A percentile compares a stretch with the other conserved stretches of the same genome.
phyloP scores from a whole-genome alignment of 2,329 filamentous ascomycete species.

The Apiospora sp. region DNA sequence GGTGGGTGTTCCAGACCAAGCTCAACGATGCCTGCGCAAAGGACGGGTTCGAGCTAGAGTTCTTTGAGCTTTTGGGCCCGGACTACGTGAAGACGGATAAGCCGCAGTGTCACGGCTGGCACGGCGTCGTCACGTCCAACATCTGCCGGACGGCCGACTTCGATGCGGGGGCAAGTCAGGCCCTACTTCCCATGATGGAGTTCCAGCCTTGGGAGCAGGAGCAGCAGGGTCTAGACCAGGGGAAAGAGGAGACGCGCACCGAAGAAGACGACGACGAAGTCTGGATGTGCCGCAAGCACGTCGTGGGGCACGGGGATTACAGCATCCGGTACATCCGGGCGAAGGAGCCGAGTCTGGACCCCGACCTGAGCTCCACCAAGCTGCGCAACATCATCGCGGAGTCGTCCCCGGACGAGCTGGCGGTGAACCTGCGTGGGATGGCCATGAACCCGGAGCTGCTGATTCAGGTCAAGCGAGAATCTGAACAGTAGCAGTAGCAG shows the following conservation, averaged over 20 bases:
- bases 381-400: constrained; percentile 27
- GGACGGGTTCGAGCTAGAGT: constrained; percentile 2
- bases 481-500: background rate
- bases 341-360: constrained; percentile 24
- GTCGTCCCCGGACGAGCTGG: constrained; percentile 15
- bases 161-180: background rate
- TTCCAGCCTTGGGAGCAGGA: background rate
- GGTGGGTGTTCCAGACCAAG: constrained; percentile 15
- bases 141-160: constrained; percentile 26
- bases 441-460: constrained; percentile 31
- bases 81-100: constrained; percentile 4
- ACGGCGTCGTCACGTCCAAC: constrained; percentile 25
- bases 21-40: background rate
- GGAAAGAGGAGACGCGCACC: background rate
- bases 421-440: constrained; percentile 25
- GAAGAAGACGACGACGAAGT: background rate
- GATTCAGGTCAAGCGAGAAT: constrained; percentile 19
- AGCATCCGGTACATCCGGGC: constrained; percentile 7
- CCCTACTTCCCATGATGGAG: background rate
- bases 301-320: background rate
- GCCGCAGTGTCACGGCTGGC: constrained; percentile 19
- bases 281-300: background rate
- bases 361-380: constrained; percentile 32
- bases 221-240: background rate
- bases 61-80: background rate